phyloP scores from a whole-genome alignment of 305 asterid genomes.

The Fraxinus latifolia region DNA sequence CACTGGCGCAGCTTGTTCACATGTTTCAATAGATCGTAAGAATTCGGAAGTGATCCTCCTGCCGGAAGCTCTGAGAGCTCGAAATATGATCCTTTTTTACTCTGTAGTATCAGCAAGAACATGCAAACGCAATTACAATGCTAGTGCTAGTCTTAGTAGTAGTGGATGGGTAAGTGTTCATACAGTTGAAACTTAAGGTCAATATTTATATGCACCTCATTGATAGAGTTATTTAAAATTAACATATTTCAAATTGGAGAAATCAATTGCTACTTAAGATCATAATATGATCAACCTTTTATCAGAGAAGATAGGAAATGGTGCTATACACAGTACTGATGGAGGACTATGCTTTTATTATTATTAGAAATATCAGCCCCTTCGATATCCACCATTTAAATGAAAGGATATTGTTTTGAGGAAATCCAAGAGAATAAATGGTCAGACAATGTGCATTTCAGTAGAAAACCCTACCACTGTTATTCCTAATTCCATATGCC shows the following conservation, averaged over 20 bases:
- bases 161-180: neutral
- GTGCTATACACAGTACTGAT: neutral
- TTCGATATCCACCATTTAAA: neutral
- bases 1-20: constrained; percentile 60
- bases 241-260: neutral
- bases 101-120: constrained; percentile 40
- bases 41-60: constrained; percentile 35
- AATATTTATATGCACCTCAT: constrained; percentile 20
- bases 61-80: constrained; percentile 42
- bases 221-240: neutral
- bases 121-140: constrained; percentile 6
- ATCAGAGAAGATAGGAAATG: neutral
- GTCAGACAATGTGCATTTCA: neutral
- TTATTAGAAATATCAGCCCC: neutral
- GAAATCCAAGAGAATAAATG: neutral
- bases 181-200: neutral
- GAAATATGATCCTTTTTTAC: constrained; percentile 27
- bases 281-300: neutral
- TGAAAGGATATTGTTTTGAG: neutral
- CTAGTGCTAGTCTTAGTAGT: neutral
- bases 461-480: neutral
- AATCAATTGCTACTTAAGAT: neutral
- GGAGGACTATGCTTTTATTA: neutral
- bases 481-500: neutral
- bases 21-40: constrained; percentile 37